Evolutionary conservation across 2,329 filamentous ascomycete species (phyloP).

Genomic region (Verticillium alfalfae): DNA sequence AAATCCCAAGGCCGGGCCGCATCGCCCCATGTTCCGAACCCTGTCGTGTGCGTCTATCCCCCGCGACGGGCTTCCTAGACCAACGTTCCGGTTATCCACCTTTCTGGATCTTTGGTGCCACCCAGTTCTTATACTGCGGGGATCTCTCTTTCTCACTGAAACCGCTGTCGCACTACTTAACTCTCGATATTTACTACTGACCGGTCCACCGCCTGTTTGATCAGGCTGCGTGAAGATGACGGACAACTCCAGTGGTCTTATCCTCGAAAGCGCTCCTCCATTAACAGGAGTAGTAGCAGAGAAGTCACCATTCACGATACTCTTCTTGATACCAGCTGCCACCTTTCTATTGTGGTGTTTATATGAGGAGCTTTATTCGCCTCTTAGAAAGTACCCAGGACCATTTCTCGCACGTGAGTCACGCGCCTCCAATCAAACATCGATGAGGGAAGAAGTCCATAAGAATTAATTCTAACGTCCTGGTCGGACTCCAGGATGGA

Average conservation of each 20-base stretch:
- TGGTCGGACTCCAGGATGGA: slow-evolving; percentile 16
- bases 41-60: neutral
- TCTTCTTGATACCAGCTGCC: neutral
- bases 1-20: neutral
- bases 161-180: no score
- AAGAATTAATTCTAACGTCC: neutral
- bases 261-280: neutral
- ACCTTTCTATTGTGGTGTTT: slow-evolving; percentile 1
- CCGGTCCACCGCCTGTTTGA: no score
- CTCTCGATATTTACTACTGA: no score
- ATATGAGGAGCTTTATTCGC: slow-evolving; percentile 7
- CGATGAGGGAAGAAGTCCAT: no score
- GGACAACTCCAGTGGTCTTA: neutral
- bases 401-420: slow-evolving; percentile 15
- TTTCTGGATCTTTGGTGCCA: neutral
- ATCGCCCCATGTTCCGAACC: neutral
- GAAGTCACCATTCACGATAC: neutral
- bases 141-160: no score
- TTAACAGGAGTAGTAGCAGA: neutral
- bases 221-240: neutral
- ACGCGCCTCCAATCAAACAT: neutral
- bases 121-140: no score
- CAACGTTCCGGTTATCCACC: neutral
- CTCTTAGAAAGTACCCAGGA: slow-evolving; percentile 12
- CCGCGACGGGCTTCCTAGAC: neutral